phyloP scores from a whole-genome alignment of 495 filamentous ascomycete genomes.

The Articulospora tetracladia region DNA sequence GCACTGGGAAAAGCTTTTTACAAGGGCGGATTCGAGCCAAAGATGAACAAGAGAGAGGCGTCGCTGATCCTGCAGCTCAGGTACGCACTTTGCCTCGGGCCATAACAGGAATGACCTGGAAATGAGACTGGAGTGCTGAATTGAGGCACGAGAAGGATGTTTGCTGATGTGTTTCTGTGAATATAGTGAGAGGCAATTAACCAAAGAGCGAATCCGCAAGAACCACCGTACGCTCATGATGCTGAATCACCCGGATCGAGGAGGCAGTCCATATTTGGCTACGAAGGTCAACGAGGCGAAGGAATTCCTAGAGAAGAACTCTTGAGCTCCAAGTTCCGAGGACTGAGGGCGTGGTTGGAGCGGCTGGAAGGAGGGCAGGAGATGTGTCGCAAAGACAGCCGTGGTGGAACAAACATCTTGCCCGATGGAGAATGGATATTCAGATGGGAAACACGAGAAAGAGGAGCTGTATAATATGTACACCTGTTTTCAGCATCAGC shows the following conservation, averaged over 20 bases:
- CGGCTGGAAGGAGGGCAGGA: background rate
- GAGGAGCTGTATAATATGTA: slow-evolving; percentile 8
- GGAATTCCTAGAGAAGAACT: slow-evolving; percentile 84
- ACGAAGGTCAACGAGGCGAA: slow-evolving; percentile 99
- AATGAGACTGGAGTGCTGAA: background rate
- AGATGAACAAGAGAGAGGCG: slow-evolving; percentile 90
- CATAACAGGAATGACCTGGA: background rate
- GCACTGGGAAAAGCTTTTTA: slow-evolving; percentile 88
- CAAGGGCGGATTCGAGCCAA: slow-evolving; percentile 94
- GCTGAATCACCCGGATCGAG: slow-evolving; percentile 95
- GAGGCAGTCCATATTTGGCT: slow-evolving; percentile 92
- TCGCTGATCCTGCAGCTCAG: slow-evolving; percentile 85
- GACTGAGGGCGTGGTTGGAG: no score
- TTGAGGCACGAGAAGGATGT: background rate
- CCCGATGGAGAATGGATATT: no score
- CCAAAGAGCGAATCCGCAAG: slow-evolving; percentile 91
- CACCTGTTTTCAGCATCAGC: slow-evolving; percentile 9
- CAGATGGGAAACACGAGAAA: no score
- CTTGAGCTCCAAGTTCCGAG: slow-evolving; percentile 15
- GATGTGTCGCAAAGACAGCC: no score
- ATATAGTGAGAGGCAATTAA: slow-evolving; percentile 73
- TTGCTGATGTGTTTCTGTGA: background rate
- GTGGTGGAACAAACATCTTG: no score
- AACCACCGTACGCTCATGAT: slow-evolving; percentile 96
- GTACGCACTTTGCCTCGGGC: slow-evolving; percentile 48